phyloP scores from a whole-genome alignment of 805 yeast species.

The Cyberlindnera subsufficiens region DNA sequence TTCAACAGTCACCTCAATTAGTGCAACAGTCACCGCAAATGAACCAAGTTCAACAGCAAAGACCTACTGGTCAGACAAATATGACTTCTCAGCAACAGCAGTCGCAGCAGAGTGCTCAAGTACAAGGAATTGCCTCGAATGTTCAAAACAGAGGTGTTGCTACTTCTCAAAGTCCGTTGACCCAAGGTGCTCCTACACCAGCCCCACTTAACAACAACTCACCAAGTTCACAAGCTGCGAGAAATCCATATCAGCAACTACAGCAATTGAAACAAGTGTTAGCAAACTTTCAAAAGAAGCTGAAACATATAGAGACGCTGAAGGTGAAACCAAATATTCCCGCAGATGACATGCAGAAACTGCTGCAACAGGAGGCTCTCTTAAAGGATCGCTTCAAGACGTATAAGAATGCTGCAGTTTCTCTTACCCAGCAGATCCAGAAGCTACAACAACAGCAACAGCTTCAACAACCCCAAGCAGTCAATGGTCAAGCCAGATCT shows the following conservation, averaged over 20 bases:
- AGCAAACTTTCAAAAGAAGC: conserved; percentile 42
- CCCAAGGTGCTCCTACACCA: conserved; percentile 6
- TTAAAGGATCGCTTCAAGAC: conserved; percentile 41
- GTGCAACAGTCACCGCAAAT: neutral
- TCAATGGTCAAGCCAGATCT: conserved; percentile 1
- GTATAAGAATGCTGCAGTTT: conserved; percentile 39
- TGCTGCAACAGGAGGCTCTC: conserved; percentile 44
- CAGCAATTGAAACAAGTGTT: conserved; percentile 41
- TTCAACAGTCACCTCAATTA: conserved; percentile 5
- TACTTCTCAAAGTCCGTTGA: conserved; percentile 16
- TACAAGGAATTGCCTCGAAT: conserved; percentile 2
- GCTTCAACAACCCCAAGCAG: conserved; percentile 8
- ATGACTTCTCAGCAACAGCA: conserved; percentile 13
- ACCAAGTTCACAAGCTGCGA: conserved; percentile 5
- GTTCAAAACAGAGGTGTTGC: conserved; percentile 3
- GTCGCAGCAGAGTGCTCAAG: conserved; percentile 10
- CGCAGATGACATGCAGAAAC: conserved; percentile 37
- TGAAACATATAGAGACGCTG: conserved; percentile 44
- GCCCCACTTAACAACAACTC: conserved; percentile 6
- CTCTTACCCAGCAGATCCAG: conserved; percentile 10
- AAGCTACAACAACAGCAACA: conserved; percentile 12
- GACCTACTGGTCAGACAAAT: conserved; percentile 18
- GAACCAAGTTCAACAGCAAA: conserved; percentile 19
- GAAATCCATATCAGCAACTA: conserved; percentile 26
- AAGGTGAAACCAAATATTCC: conserved; percentile 38